Evolutionary conservation across 257 asterid genomes (phyloP).

Genomic region (Mitragyna speciosa): DNA sequence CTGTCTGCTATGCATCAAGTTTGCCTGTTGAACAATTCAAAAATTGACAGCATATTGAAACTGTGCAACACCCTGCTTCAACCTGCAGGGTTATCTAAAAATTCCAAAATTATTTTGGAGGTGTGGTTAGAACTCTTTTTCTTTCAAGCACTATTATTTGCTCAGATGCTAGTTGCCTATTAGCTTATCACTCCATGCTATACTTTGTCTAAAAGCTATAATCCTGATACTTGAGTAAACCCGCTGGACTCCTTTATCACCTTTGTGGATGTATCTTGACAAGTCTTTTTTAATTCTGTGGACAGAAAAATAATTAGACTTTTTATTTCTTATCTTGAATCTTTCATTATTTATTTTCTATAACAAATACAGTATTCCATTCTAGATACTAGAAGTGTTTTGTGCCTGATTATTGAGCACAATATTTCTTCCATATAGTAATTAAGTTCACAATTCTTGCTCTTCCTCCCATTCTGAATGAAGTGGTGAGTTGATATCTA

Average conservation of each 20-base stretch:
- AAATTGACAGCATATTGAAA: not conserved
- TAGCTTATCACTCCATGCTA: not conserved
- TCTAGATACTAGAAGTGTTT: not conserved
- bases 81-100: not conserved
- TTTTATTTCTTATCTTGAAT: not conserved
- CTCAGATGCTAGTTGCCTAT: not conserved
- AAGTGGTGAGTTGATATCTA: constrained; percentile 4
- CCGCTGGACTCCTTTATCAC: not conserved
- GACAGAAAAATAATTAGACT: not conserved
- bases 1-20: not conserved
- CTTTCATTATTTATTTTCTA: not conserved
- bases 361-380: not conserved
- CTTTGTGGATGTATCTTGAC: not conserved
- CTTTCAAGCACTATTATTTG: not conserved
- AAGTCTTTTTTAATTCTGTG: not conserved
- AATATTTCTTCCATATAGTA: not conserved
- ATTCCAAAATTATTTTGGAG: not conserved
- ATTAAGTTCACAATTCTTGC: not conserved
- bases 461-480: not conserved
- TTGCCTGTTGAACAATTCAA: not conserved
- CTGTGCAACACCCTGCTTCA: not conserved
- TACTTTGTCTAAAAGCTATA: not conserved
- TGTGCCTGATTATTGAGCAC: not conserved
- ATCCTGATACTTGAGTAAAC: not conserved
- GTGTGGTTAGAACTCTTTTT: not conserved